Evolutionary conservation across 306 rosid species (phyloP), one percentile per base, ranked within the genome.

Genomic region (Cucurbita moschata): DNA sequence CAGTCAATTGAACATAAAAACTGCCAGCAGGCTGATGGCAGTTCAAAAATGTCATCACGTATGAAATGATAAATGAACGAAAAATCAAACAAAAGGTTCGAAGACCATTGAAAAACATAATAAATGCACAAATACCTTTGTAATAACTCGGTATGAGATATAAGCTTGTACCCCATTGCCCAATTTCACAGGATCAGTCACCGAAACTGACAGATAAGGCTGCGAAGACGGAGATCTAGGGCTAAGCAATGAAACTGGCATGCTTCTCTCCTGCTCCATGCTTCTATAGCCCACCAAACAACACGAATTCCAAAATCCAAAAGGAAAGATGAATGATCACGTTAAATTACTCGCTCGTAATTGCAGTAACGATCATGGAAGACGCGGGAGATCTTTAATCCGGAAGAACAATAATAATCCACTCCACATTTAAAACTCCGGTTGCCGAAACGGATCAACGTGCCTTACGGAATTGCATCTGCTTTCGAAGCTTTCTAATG

Each of bases 121-220:
- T 14, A 46, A 64, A 46, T 60, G 53, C 15, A 18, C 0, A 59
- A 75, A 60, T 76, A 94, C 99, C 87, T 84, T 88, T 46, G 97
- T 89, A 82, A 91, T 87, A 77, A 90, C 99, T 78, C 98, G 92
- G 77, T 94, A 94, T 35, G 98, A 94, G 82, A 94, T 86, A 76
- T 90, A 94, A 47, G 98, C 87, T 79, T 94, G 98, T 77, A 94
- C 97, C 82, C 98, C 98, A 89, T 91, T 94, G 80, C 99, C 97
- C 76, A 94, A 89, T 82, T 94, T 94, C 74, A 94, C 97, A 52
- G 97, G 97, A 87, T 94, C 99, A 44, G 92, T 85, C 38, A 94
- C 95, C 10, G 88, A 89, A 67, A 94, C 99, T 9, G 90, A 89
- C 18, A 94, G 92, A 77, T 78, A 84, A 6, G 92, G 97, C 82